Percentiles rank a stretch among this genome's conserved stretches.
These are phyloP conservation scores for Austroboletus niveus DNA, from an alignment of 1,284 basidiomycete genomes.

Conservation along the genomic window DNA sequence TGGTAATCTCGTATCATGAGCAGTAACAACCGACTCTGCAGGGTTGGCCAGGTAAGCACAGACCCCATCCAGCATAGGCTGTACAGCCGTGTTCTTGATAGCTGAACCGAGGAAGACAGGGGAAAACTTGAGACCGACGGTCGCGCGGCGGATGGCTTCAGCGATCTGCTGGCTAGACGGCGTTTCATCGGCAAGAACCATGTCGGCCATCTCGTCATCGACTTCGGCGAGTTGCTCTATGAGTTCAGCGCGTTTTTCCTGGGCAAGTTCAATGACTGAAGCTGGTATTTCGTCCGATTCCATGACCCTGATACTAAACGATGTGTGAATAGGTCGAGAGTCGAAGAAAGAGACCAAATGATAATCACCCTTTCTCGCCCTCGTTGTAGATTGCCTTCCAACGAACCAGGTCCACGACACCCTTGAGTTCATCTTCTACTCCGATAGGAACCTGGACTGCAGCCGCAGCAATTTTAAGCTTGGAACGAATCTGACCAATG, in stretches of 20 bases:
- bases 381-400: conserved; percentile 97
- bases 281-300: conserved; percentile 89
- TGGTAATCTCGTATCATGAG: conserved; percentile 80
- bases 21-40: conserved; percentile 75
- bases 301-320: conserved; percentile 70
- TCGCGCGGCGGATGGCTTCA: conserved; percentile 86
- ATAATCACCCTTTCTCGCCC: conserved; percentile 85
- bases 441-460: conserved; percentile 98
- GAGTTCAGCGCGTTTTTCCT: conserved; percentile 85
- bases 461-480: conserved; percentile 91
- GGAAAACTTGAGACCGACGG: conserved; percentile 86
- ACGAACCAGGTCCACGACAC: conserved; percentile 91
- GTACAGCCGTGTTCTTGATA: conserved; percentile 97
- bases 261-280: conserved; percentile 68
- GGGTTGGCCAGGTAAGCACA: conserved; percentile 96
- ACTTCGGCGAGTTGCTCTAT: conserved; percentile 96
- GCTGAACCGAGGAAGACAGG: conserved; percentile 98
- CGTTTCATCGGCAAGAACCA: conserved; percentile 84
- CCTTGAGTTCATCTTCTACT: conserved; percentile 82
- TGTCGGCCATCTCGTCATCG: conserved; percentile 91
- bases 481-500: conserved; percentile 87
- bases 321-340: not conserved
- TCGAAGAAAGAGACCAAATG: not conserved
- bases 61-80: conserved; percentile 92
- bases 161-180: conserved; percentile 77